These are phyloP conservation scores for Aspergillus pseudoterreus DNA, from an alignment of 2,329 filamentous ascomycete genomes.

Conservation along the genomic window DNA sequence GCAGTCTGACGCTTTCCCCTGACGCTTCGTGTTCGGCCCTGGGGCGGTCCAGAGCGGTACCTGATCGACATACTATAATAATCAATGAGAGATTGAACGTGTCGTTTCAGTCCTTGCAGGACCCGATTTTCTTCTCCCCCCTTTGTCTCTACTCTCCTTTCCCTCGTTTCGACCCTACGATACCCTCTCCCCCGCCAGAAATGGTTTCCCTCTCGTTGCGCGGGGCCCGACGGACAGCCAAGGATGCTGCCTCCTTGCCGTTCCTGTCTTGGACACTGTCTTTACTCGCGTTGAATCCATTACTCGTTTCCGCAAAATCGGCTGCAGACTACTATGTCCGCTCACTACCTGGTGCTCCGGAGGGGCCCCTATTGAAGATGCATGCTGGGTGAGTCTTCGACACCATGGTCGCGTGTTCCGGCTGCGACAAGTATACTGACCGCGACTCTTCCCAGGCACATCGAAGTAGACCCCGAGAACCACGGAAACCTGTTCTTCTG, in stretches of 20 bases:
- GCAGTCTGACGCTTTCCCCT: not conserved
- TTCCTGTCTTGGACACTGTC: slow-evolving; percentile 23
- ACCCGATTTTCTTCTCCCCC: slow-evolving; percentile 1
- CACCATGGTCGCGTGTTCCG: not conserved
- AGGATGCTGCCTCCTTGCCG: slow-evolving; percentile 8
- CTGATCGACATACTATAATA: not conserved
- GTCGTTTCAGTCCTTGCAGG: slow-evolving; percentile 4
- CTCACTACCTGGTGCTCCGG: slow-evolving; percentile 77
- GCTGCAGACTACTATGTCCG: slow-evolving; percentile 89
- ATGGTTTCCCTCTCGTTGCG: slow-evolving; percentile 20
- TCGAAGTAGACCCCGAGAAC: slow-evolving; percentile 78
- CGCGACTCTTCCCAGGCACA: slow-evolving; percentile 60
- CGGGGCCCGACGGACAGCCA: slow-evolving; percentile 9
- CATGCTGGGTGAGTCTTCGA: slow-evolving; percentile 76
- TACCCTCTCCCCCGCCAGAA: not conserved
- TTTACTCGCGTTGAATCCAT: slow-evolving; percentile 23
- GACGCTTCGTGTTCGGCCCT: not conserved
- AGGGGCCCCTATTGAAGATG: slow-evolving; percentile 83
- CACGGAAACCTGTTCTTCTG: slow-evolving; percentile 98
- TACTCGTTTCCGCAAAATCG: slow-evolving; percentile 43
- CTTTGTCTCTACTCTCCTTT: slow-evolving; percentile 1
- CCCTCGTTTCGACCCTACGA: not conserved
- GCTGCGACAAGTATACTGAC: not conserved
- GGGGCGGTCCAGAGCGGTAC: not conserved
- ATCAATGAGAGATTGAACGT: not conserved